Base-by-base conservation (phyloP, 2,329 filamentous ascomycete species). In the Fusarium buharicum region DNA sequence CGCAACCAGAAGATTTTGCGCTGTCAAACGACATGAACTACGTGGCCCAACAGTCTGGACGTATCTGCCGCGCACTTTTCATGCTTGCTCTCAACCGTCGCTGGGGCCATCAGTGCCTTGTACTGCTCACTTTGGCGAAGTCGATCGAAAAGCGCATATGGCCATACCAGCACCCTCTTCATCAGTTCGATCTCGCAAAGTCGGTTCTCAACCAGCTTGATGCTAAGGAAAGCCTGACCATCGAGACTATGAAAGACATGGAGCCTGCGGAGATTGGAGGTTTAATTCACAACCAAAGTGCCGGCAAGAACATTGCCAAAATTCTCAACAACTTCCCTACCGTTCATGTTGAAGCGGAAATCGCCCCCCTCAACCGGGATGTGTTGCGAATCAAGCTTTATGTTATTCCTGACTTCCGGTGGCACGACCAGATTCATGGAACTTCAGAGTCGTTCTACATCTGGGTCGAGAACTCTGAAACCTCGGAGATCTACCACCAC, bases 401-500 rank as follows among this genome's bases (percentile, higher is more conserved):
- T 68, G 84, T 99, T 16, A 92, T 89, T 2, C 92, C 95, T 0
- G 93, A 98, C 47, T 99, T 99, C 73, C 83, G 82, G 33, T 99
- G 95, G 95, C 96, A 97, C 68, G 94, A 98, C 67, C 88, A 91
- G 41, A 86, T 97, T 56, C 93, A 99, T 72, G 96, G 96, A 16
- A 92, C 89, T 3, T 97, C 94, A 0, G 95, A 99, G 72, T 94
- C 94, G 4, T 99, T 96, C 78, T 99, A 96, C 85, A 90, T 99
- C 55, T 99, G 95, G 96, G 94, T 99, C 4, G 95, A 99, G 75
- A 97, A 98, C 73, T 97, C 94, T 0, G 95, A 98, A 70, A 97
- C 93, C 0, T 93, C 92, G 0, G 93, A 98, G 75, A 98, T 99
- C 36, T 98, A 97, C 70, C 95, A 99, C 70, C 92, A 98, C 65